Evolutionary conservation across 2,329 filamentous ascomycete genomes (phyloP).

Genomic region (Microcyclospora pomicola): DNA sequence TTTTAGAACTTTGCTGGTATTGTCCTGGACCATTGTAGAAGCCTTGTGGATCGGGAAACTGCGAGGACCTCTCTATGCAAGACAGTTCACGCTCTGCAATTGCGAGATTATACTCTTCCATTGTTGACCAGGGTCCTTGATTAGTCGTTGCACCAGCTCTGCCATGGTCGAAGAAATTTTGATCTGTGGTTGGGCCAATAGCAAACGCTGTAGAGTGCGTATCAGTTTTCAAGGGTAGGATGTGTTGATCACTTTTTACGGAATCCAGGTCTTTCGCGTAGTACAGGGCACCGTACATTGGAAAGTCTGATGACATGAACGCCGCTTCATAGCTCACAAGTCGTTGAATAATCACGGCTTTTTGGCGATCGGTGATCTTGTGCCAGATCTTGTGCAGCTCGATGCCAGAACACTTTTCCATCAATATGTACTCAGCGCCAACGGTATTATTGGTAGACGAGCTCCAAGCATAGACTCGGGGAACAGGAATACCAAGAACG

Average conservation of each 20-base stretch:
- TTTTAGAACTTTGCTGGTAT: constrained; percentile 23
- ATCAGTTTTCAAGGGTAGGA: too few relatives aligned
- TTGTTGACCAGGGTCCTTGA: constrained; percentile 4
- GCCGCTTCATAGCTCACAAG: constrained; percentile 11
- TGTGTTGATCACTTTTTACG: too few relatives aligned
- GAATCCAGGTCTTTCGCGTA: constrained; percentile 17
- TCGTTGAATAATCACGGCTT: too few relatives aligned
- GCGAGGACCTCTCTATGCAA: constrained; percentile 3
- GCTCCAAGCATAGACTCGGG: constrained; percentile 11
- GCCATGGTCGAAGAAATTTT: constrained; percentile 21
- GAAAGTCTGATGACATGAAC: constrained; percentile 16
- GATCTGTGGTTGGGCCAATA: constrained; percentile 25
- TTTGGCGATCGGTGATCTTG: constrained; percentile 8
- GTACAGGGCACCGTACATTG: constrained; percentile 22
- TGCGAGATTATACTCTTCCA: constrained; percentile 4
- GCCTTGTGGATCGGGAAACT: constrained; percentile 4
- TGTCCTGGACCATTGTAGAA: constrained; percentile 21
- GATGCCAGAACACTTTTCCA: constrained; percentile 18
- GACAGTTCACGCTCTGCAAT: constrained; percentile 3
- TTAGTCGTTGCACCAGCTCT: constrained; percentile 9
- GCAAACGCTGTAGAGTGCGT: constrained; percentile 14
- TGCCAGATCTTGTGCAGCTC: constrained; percentile 20
- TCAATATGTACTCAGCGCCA: constrained; percentile 15
- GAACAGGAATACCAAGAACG: constrained; percentile 7
- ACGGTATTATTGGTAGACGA: constrained; percentile 6